A percentile compares a stretch with the other conserved stretches of the same genome.
Evolutionary conservation across 2,329 filamentous ascomycete genomes (phyloP).

Genomic region (Fonsecaea pugnacius): DNA sequence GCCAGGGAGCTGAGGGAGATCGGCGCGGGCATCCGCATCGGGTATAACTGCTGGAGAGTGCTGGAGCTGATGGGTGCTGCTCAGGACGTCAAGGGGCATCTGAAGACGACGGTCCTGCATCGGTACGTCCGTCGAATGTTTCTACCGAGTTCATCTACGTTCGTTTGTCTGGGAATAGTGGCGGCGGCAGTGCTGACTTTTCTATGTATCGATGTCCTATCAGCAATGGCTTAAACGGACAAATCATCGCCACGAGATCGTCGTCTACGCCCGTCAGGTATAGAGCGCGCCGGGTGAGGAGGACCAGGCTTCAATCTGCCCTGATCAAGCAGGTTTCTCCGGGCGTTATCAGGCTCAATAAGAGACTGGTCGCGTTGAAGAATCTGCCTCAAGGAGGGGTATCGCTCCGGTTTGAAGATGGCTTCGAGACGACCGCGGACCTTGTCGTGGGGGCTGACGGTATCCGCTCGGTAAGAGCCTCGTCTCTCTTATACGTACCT

Average conservation of each 20-base stretch:
- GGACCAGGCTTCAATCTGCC: conserved; percentile 53
- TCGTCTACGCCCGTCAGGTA: conserved; percentile 32
- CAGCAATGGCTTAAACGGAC: conserved; percentile 44
- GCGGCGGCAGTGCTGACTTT: too few relatives aligned
- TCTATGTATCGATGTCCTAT: not conserved
- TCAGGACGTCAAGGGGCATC: conserved; percentile 45
- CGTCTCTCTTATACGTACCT: not conserved
- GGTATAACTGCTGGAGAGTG: conserved; percentile 54
- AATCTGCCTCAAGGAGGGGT: conserved; percentile 47
- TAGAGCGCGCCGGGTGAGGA: conserved; percentile 40
- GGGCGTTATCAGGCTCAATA: conserved; percentile 52
- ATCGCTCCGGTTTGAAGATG: conserved; percentile 54
- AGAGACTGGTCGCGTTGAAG: conserved; percentile 49
- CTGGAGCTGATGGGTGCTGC: conserved; percentile 53
- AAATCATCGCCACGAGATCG: conserved; percentile 34
- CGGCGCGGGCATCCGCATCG: conserved; percentile 55
- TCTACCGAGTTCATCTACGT: not conserved
- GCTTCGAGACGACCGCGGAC: conserved; percentile 41
- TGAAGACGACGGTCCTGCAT: conserved; percentile 41
- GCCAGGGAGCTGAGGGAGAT: conserved; percentile 52
- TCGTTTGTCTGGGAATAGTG: not conserved
- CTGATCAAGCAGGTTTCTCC: conserved; percentile 54
- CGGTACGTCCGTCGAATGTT: conserved; percentile 37
- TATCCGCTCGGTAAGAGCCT: conserved; percentile 37
- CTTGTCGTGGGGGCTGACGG: conserved; percentile 42